Percentiles rank a stretch among this genome's conserved stretches.
These are phyloP conservation scores for Aspergillus sclerotiicarbonarius DNA, from an alignment of 495 filamentous ascomycete genomes.

Conservation along the genomic window DNA sequence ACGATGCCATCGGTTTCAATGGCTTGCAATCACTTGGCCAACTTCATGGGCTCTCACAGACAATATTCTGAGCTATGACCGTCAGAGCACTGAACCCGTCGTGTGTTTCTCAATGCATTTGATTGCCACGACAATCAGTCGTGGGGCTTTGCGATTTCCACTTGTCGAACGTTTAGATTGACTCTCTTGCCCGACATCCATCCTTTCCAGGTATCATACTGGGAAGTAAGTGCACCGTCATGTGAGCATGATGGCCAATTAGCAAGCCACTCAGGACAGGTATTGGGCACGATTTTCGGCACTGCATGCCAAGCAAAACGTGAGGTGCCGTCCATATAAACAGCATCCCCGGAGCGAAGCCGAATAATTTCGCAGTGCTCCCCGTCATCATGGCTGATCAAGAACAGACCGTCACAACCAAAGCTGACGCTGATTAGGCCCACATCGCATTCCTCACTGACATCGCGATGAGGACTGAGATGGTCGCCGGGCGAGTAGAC, in stretches of 20 bases:
- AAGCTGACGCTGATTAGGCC: constrained; percentile 82
- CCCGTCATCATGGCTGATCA: constrained; percentile 41
- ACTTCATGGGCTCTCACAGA: no score
- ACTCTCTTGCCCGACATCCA: constrained; percentile 87
- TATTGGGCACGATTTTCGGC: constrained; percentile 72
- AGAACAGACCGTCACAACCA: constrained; percentile 83
- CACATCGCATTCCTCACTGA: constrained; percentile 73
- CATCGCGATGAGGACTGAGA: constrained; percentile 84
- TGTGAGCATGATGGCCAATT: constrained; percentile 66
- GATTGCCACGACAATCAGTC: not conserved
- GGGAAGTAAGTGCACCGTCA: constrained; percentile 20
- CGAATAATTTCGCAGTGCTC: constrained; percentile 58
- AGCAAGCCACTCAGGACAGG: constrained; percentile 70
- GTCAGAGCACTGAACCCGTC: no score
- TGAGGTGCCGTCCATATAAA: constrained; percentile 76
- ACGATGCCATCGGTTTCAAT: no score
- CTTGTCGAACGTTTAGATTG: constrained; percentile 90
- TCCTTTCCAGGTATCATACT: constrained; percentile 65
- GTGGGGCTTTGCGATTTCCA: constrained; percentile 44
- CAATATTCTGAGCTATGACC: no score
- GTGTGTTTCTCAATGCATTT: no score
- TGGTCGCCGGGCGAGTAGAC: constrained; percentile 86
- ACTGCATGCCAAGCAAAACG: constrained; percentile 94
- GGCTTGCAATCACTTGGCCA: no score
- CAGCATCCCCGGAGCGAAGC: constrained; percentile 73